A percentile compares a stretch with the other conserved stretches of the same genome.
Conservation (phyloP, 169 alveolate genomes). For the Cryptosporidium viatorum region DNA sequence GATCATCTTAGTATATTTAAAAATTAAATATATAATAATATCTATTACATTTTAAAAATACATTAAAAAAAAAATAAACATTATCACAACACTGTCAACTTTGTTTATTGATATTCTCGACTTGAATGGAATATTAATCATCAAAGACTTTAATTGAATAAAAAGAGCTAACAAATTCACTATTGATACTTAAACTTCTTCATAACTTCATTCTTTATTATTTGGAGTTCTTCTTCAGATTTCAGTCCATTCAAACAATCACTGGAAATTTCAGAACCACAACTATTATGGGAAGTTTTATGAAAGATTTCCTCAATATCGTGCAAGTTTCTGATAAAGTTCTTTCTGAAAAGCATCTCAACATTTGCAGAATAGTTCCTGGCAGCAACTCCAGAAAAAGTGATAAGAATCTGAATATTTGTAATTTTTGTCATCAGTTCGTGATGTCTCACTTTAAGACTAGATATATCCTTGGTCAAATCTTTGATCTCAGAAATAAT, state of each 20-base stretch:
- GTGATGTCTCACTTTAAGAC: background rate
- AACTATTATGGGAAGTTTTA: background rate
- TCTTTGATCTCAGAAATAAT: background rate
- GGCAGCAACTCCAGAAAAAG: background rate
- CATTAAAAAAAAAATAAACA: too few species aligned
- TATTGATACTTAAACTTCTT: background rate
- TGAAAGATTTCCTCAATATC: constrained; percentile 12
- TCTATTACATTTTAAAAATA: too few species aligned
- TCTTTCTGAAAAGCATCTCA: constrained; percentile 35
- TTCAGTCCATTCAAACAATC: background rate
- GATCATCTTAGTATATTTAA: background rate
- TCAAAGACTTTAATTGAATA: background rate
- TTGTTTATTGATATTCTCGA: too few species aligned
- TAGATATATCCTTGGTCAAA: background rate
- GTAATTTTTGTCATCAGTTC: constrained; percentile 18
- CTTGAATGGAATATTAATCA: background rate
- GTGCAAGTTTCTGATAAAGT: background rate
- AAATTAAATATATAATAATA: background rate
- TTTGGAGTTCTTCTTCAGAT: background rate
- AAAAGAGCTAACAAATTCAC: background rate
- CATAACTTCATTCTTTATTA: background rate
- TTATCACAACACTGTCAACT: too few species aligned
- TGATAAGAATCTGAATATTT: background rate
- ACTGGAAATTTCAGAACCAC: background rate
- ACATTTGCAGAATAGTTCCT: constrained; percentile 31